A percentile compares a stretch with the other conserved stretches of the same genome.
These are phyloP conservation scores for Lasiodiplodia theobromae DNA, from an alignment of 2,329 filamentous ascomycete genomes.

Conservation along the genomic window DNA sequence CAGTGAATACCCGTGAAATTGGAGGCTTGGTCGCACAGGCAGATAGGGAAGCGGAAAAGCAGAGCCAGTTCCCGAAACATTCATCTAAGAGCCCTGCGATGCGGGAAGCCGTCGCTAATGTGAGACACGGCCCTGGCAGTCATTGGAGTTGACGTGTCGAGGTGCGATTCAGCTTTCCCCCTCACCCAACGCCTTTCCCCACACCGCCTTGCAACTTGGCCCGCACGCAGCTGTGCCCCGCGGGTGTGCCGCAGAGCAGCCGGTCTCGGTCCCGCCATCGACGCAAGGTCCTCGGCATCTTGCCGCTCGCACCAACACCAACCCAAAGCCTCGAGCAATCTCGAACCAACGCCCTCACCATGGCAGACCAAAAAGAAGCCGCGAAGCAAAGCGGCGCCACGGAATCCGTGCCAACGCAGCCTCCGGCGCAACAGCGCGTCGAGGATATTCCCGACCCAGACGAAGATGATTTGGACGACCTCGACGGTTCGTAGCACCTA, in stretches of 20 bases:
- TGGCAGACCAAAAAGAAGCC: slow-evolving; percentile 18
- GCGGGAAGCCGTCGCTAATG: background rate
- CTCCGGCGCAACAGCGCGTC: slow-evolving; percentile 28
- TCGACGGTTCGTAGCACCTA: slow-evolving; percentile 71
- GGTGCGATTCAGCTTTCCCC: background rate
- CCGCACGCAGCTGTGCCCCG: background rate
- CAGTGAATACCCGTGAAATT: background rate
- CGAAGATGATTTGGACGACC: slow-evolving; percentile 88
- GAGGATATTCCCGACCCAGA: slow-evolving; percentile 75
- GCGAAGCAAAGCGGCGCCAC: background rate
- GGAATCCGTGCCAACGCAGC: background rate
- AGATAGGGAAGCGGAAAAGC: background rate
- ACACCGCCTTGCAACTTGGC: background rate
- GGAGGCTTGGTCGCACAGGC: background rate
- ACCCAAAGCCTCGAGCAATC: background rate
- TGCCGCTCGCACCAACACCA: background rate
- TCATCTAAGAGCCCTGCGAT: background rate
- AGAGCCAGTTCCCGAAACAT: background rate
- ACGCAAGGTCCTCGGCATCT: slow-evolving; percentile 20
- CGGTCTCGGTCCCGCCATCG: background rate
- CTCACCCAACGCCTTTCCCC: background rate
- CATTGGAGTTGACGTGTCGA: background rate
- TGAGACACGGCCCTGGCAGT: background rate
- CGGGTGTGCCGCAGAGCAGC: background rate
- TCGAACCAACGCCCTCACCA: background rate